These are phyloP conservation scores for Sideroxylon spinosum DNA, from an alignment of 179 eudicot genomes.

Conservation along the genomic window DNA sequence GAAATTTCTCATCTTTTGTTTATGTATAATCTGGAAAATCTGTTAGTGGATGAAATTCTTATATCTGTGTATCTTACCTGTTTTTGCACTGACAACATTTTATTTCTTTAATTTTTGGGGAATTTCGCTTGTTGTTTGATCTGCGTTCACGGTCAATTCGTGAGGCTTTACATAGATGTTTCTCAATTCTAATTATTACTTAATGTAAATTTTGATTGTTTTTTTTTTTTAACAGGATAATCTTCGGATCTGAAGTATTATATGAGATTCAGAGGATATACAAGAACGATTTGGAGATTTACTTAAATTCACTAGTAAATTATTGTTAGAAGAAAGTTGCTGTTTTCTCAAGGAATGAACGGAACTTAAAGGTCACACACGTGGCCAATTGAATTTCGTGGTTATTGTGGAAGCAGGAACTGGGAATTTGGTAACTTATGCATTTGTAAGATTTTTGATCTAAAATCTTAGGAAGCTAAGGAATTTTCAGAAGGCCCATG, in stretches of 20 bases:
- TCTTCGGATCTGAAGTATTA: not conserved
- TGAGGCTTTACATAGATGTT: not conserved
- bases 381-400: not conserved
- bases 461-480: conserved; percentile 1
- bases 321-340: conserved; percentile 4
- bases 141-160: not conserved
- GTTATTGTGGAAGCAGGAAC: not conserved
- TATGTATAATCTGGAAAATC: not conserved
- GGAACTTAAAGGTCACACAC: not conserved
- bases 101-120: not conserved
- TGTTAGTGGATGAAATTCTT: not conserved
- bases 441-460: not conserved
- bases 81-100: not conserved
- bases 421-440: not conserved
- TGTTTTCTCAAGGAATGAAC: not conserved
- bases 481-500: not conserved
- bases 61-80: not conserved
- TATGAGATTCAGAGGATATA: not conserved
- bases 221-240: not conserved
- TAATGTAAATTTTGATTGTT: not conserved
- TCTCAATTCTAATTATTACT: not conserved
- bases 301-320: not conserved
- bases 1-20: not conserved
- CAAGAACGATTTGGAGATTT: not conserved
- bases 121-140: not conserved